Evolutionary conservation across 768 basidiomycete genomes (phyloP), one percentile per base, ranked within the genome.

Genomic region (Russula lepida): DNA sequence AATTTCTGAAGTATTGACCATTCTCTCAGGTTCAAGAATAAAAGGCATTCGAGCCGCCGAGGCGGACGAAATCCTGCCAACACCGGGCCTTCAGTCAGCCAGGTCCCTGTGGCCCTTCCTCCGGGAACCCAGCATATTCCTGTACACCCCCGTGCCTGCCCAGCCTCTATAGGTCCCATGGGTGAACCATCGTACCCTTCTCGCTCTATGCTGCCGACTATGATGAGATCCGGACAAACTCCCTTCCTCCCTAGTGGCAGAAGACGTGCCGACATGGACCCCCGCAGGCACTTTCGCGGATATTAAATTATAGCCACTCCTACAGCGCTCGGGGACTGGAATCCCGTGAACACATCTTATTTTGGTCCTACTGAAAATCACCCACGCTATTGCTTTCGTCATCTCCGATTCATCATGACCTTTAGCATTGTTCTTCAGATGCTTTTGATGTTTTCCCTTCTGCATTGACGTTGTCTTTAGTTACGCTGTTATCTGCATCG

Each of bases 21-120:
- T 56, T 41, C 21, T 41, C 51, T 25, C 28, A 67, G 62, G 65
- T 67, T 66, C 33, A 63, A 66, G 43, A 59, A 64, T 55, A 62
- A 65, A 52, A 43, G 63, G 17, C 62, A 65, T 37, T 58, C 64
- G 48, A 56, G 49, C 60, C 63, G 64, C 33, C 63, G 60, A 56
- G 49, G 53, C 9, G 59, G 57, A n/a, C 60, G 64, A 13, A 37
- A 28, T 25, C 23, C 35, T 17, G 6, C 56, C 17, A 51, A 33
- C 60, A 4, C 35, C 5, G 35, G 15, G 15, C 15, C 62, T 13
- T 2, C 30, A 49, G 8, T 48, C 32, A 56, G n/a, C 17, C 9
- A 52, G n/a, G 28, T n/a, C 15, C 21, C 54, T 23, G 12, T 6
- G 3, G 54, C 60, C 9, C 49, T n/a, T n/a, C n/a, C 63, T 7